These are phyloP conservation scores for Trichocladium uniseriatum DNA, from an alignment of 495 filamentous ascomycete species.

Conservation along the genomic window DNA sequence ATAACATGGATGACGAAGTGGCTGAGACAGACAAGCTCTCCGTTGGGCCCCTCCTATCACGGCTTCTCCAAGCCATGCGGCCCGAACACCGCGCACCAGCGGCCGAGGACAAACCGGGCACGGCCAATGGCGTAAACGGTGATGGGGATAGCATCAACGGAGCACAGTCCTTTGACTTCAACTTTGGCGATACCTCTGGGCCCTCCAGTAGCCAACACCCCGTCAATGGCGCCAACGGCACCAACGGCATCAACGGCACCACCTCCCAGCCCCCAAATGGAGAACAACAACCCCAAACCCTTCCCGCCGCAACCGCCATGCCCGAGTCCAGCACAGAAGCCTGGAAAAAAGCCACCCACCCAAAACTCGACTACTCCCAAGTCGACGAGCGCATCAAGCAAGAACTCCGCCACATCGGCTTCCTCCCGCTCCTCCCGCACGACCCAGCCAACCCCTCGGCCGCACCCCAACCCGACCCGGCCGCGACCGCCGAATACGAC, in stretches of 20 bases:
- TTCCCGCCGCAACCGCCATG: constrained; percentile 67
- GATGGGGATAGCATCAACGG: constrained; percentile 38
- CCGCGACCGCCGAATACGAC: constrained; percentile 57
- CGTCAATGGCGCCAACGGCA: constrained; percentile 35
- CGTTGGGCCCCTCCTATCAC: constrained; percentile 70
- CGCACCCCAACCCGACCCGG: constrained; percentile 37
- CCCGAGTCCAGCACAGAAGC: constrained; percentile 54
- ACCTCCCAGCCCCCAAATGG: constrained; percentile 10
- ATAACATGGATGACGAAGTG: constrained; percentile 73
- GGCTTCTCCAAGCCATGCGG: constrained; percentile 73
- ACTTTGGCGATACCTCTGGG: neutral
- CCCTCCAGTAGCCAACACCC: constrained; percentile 8
- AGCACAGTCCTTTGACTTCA: constrained; percentile 13
- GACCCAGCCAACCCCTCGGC: constrained; percentile 50
- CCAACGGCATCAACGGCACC: constrained; percentile 28
- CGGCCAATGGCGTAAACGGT: constrained; percentile 49
- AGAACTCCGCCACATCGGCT: constrained; percentile 88
- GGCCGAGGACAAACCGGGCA: constrained; percentile 44
- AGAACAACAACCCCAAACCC: constrained; percentile 21
- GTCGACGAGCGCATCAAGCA: constrained; percentile 84
- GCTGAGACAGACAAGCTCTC: constrained; percentile 88
- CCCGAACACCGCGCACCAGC: constrained; percentile 64
- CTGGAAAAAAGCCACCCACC: constrained; percentile 48
- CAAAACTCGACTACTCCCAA: constrained; percentile 69
- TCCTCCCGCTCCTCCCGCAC: constrained; percentile 59